Percentiles rank a stretch among this genome's conserved stretches.
Conservation (phyloP, 257 asterid species). For the Paulownia fortunei region DNA sequence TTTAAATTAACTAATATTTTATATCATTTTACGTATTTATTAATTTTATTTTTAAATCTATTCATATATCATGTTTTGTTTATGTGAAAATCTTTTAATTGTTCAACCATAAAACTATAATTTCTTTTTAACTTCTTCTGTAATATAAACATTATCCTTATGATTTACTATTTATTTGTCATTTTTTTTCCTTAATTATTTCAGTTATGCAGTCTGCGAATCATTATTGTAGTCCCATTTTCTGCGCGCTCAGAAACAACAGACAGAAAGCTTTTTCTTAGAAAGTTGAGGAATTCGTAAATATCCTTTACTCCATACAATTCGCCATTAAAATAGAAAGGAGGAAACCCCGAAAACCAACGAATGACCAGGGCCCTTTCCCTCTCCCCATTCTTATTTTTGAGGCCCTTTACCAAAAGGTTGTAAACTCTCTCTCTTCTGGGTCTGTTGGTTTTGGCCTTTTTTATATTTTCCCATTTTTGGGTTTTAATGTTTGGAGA, state of each 20-base stretch:
- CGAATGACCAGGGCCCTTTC: conserved; percentile 51
- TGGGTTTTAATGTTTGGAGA: conserved; percentile 3
- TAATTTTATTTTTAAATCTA: no score
- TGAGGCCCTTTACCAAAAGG: conserved; percentile 45
- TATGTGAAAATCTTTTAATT: no score
- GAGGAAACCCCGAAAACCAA: background rate
- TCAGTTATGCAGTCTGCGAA: background rate
- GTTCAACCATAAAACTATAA: no score
- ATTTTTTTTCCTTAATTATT: background rate
- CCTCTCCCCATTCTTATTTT: conserved; percentile 35
- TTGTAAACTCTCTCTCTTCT: conserved; percentile 11
- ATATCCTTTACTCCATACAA: background rate
- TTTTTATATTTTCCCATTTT: background rate
- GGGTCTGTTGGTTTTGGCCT: background rate
- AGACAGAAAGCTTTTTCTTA: background rate
- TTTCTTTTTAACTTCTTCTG: no score
- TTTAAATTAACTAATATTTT: no score
- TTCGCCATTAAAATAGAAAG: background rate
- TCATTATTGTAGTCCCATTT: background rate
- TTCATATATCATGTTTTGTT: no score
- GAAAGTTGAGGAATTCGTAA: background rate
- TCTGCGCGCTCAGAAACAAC: background rate
- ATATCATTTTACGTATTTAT: no score
- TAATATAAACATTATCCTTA: background rate
- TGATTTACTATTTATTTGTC: background rate